Base-by-base conservation (phyloP, 2,329 filamentous ascomycete genomes). In the Botrytis aclada region DNA sequence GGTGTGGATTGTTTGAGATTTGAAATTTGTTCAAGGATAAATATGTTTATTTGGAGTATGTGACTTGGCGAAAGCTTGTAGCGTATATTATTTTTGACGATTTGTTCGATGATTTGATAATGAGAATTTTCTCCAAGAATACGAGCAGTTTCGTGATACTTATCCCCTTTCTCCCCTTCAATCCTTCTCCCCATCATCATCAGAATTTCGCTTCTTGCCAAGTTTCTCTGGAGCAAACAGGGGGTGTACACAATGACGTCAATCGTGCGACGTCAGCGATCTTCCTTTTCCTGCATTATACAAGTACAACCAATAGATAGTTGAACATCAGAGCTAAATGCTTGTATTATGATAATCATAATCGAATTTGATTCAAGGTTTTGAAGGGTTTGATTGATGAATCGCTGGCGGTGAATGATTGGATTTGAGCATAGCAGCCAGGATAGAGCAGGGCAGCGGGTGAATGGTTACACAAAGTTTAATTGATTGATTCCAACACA, bases 191-290 rank as follows among this genome's bases (percentile, higher is more conserved):
- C 64, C 25, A 67, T 54, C 16, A 54, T 66, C 45, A 39, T 20
- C n/a, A 39, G 34, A 6, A 10, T 12, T 54, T 67, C 34, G 64
- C 64, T 67, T 56, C 64, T 39, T 67, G 64, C 64, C 64, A 67
- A 54, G 64, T 67, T 67, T 67, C 37, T 20, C 16, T 20, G 1
- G 22, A 14, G 14, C 16, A 41, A 41, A 32, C 45, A 41, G 45
- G 64, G 64, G 64, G 64, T 54, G 43, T 16, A 25, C 3, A 54
- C 22, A 37, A 67, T 67, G 64, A 67, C 64, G 64, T 67, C 64
- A 67, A 41, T 54, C 32, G 4, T 18, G 34, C 64, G 45, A 67
- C 64, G 34, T 67, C 64, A 67, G 64, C 25, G 34, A 56, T 56
- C 25, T 29, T 22, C 16, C 9, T 3, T 29, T 29, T 54, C 34